Evolutionary conservation across 345 rosid species (phyloP).

Genomic region (Bruguiera gymnorhiza): DNA sequence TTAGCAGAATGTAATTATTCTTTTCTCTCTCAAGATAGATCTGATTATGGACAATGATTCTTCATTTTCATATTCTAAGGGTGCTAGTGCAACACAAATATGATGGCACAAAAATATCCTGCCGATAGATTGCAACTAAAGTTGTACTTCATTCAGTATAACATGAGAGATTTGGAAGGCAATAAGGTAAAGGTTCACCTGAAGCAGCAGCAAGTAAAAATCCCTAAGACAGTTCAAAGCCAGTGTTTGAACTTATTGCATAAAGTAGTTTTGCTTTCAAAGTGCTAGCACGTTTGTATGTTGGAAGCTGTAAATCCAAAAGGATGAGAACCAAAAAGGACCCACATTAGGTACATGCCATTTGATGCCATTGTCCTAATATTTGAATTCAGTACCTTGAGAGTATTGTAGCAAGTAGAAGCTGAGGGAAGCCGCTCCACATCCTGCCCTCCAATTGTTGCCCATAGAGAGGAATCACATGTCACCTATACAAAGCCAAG

Average conservation of each 20-base stretch:
- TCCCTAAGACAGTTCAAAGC: constrained; percentile 90
- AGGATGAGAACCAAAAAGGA: constrained; percentile 10
- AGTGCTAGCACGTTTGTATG: constrained; percentile 84
- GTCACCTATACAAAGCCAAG: constrained; percentile 52
- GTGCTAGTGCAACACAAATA: too few relatives aligned
- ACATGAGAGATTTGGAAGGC: not conserved
- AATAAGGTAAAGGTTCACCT: constrained; percentile 10
- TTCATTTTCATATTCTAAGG: too few relatives aligned
- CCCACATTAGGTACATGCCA: constrained; percentile 1
- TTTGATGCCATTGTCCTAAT: not conserved
- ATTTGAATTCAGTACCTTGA: constrained; percentile 52
- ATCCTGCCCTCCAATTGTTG: constrained; percentile 90
- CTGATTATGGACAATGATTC: too few relatives aligned
- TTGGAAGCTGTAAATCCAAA: constrained; percentile 75
- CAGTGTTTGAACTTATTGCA: constrained; percentile 91
- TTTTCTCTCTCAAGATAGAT: too few relatives aligned
- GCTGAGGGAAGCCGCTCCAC: constrained; percentile 98
- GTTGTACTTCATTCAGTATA: not conserved
- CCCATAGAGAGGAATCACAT: constrained; percentile 90
- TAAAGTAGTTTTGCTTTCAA: constrained; percentile 87
- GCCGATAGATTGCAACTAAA: too few relatives aligned
- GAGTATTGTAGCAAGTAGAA: constrained; percentile 98
- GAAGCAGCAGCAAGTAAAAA: not conserved
- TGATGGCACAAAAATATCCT: too few relatives aligned
- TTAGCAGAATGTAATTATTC: too few relatives aligned